Base-by-base conservation (phyloP, 352 stramenopile genomes). In the Phytophthora colocasiae region DNA sequence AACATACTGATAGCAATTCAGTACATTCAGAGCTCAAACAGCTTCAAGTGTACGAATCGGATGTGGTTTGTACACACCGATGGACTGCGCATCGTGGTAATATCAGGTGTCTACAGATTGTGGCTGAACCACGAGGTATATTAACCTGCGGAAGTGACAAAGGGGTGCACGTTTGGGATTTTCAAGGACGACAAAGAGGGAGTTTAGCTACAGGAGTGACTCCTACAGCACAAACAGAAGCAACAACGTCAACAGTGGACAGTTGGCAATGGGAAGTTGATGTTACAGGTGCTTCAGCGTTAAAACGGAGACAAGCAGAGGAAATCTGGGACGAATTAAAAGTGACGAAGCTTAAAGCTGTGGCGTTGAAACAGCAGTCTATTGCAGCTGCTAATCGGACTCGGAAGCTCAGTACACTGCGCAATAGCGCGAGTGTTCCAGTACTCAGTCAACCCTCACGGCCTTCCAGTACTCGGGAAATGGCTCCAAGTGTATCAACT, bases 101-200 rank as follows among this genome's bases (percentile, higher is more conserved):
- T 19, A 69, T 94, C 1, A 68, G 84, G 3, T 73, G 63, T 36
- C 46, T 91, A 0, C 77, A 77, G 15, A 65, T 87, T 8, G 82
- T 93, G 2, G 83, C 88, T 1, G 83, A 92, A 8, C 82, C 86
- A 2, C 68, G 72, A 5, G 77, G 73, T 0, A 73, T 94, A 1
- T 55, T 91, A 12, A 89, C 81, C 11, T 94, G 86, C 15, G 83
- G 79, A 2, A 82, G 77, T 24, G 86, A 94, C 43, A 89, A 88
- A 50, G 74, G 66, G 0, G 73, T 87, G 9, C 66, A 79, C n/a
- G 48, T 91, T 15, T 94, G 86, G 86, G 63, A 71, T 0, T 82
- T 92, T 24, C 57, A 80, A 29, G 84, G 84, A 2, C 40, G 66
- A 7, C 69, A 44, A 22, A 41, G 87, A 10, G 86, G 86, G 0